Conservation (phyloP, 139 green algal species). For the Coelastrella sp. region DNA sequence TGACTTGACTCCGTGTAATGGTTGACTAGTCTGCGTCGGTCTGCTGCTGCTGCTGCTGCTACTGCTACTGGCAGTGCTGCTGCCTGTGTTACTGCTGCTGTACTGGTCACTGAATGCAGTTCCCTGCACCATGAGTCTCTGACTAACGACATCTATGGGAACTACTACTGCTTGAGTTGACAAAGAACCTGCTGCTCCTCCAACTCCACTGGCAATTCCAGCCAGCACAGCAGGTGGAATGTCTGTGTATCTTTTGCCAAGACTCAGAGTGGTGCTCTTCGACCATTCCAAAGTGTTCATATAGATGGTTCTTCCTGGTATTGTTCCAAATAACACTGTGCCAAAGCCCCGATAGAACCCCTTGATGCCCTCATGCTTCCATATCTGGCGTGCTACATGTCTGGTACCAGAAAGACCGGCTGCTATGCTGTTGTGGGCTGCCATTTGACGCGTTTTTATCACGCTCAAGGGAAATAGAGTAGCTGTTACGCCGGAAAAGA, state of each 20-base stretch:
- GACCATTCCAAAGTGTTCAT: constrained; percentile 78
- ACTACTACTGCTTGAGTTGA: constrained; percentile 88
- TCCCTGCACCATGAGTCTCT: constrained; percentile 79
- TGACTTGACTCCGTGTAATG: no score
- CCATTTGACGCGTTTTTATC: constrained; percentile 95
- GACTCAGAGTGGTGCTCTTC: constrained; percentile 58
- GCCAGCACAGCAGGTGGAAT: constrained; percentile 52
- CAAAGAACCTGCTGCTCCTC: constrained; percentile 75
- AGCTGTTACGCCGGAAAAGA: constrained; percentile 87
- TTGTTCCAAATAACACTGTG: constrained; percentile 79
- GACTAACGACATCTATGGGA: constrained; percentile 91
- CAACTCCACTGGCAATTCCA: constrained; percentile 77
- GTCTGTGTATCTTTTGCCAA: constrained; percentile 47
- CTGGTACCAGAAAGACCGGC: constrained; percentile 67
- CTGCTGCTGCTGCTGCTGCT: constrained; percentile 5
- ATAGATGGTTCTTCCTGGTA: constrained; percentile 78
- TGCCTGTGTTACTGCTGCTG: constrained; percentile 22
- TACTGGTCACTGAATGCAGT: constrained; percentile 30
- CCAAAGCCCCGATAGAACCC: constrained; percentile 94
- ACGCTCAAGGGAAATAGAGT: constrained; percentile 91
- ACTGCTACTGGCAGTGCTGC: neutral
- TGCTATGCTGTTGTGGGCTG: constrained; percentile 58
- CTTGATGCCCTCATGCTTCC: constrained; percentile 78
- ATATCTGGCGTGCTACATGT: constrained; percentile 71
- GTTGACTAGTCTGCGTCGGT: no score